Conservation (phyloP, 2,329 filamentous ascomycete species). For the Fusarium denticulatum region DNA sequence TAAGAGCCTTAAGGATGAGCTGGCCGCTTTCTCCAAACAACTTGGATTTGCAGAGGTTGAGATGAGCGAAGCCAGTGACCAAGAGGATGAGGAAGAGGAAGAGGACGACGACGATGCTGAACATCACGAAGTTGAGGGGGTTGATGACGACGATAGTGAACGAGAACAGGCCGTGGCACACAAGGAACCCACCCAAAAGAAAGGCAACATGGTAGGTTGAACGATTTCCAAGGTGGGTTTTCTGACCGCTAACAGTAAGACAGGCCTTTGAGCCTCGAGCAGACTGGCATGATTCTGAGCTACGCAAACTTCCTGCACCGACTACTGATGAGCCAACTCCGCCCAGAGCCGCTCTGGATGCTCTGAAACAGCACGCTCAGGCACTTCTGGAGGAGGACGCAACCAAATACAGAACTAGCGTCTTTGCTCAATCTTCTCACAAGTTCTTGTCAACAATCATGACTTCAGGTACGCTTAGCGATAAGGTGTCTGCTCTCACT, state of each 20-base stretch:
- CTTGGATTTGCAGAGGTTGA: conserved; percentile 50
- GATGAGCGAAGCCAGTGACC: conserved; percentile 50
- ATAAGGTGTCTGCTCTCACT: conserved; percentile 95
- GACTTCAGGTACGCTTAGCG: conserved; percentile 92
- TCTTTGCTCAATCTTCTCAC: conserved; percentile 85
- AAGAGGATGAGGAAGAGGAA: conserved; percentile 49
- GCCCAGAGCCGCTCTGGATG: conserved; percentile 56
- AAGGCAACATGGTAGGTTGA: conserved; percentile 49
- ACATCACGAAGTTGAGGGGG: conserved; percentile 42
- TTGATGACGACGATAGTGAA: conserved; percentile 39
- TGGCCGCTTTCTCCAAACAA: conserved; percentile 52
- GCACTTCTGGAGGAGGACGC: conserved; percentile 82
- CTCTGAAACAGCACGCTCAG: conserved; percentile 75
- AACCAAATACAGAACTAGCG: conserved; percentile 75
- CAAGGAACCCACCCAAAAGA: conserved; percentile 44
- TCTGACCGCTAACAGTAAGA: conserved; percentile 49
- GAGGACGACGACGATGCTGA: conserved; percentile 48
- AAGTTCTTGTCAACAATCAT: conserved; percentile 98
- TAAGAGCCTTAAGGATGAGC: conserved; percentile 52
- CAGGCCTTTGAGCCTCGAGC: conserved; percentile 67
- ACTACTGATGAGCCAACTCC: conserved; percentile 57
- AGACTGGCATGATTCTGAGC: conserved; percentile 64
- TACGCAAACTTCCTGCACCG: conserved; percentile 56
- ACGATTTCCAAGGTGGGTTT: conserved; percentile 9
- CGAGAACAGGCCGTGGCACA: conserved; percentile 44